Evolutionary conservation across 306 rosid species (phyloP).

Genomic region (Lathyrus sativus): DNA sequence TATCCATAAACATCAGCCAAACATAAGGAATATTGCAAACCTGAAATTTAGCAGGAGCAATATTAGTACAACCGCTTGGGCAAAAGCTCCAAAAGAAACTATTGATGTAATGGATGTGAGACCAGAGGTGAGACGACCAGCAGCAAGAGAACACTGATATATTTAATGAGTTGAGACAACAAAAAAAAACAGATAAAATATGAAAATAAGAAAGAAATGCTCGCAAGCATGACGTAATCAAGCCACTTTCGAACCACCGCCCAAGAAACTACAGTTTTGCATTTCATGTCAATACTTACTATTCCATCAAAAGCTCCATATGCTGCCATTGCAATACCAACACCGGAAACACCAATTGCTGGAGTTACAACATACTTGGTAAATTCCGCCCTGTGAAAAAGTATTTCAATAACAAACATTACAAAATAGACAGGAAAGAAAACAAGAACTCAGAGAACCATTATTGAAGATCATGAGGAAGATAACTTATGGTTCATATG

Average conservation of each 20-base stretch:
- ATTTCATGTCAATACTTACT: conserved; percentile 56
- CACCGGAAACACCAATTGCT: conserved; percentile 85
- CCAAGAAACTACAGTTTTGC: conserved; percentile 30
- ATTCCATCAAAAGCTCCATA: conserved; percentile 96
- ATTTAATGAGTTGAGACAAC: conserved; percentile 22
- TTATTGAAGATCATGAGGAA: conserved; percentile 27
- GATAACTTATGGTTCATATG: conserved; percentile 36
- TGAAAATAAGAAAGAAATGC: conserved; percentile 21
- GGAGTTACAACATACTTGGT: conserved; percentile 82
- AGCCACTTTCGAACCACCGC: conserved; percentile 14
- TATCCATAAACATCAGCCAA: conserved; percentile 20
- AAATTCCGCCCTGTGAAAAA: conserved; percentile 73
- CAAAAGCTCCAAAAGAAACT: conserved; percentile 65
- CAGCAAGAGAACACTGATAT: conserved; percentile 72
- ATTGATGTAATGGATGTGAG: conserved; percentile 75
- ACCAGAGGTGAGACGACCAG: conserved; percentile 91
- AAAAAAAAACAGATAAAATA: conserved; percentile 1
- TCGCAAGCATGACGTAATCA: conserved; percentile 20
- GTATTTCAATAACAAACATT: conserved; percentile 26
- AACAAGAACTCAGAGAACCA: conserved; percentile 28
- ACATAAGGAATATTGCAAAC: conserved; percentile 31
- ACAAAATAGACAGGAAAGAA: conserved; percentile 18
- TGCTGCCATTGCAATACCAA: conserved; percentile 91
- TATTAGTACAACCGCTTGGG: conserved; percentile 60
- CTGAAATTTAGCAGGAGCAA: conserved; percentile 62